Evolutionary conservation across 179 eudicot genomes (phyloP).

Genomic region (Gypsophila paniculata): DNA sequence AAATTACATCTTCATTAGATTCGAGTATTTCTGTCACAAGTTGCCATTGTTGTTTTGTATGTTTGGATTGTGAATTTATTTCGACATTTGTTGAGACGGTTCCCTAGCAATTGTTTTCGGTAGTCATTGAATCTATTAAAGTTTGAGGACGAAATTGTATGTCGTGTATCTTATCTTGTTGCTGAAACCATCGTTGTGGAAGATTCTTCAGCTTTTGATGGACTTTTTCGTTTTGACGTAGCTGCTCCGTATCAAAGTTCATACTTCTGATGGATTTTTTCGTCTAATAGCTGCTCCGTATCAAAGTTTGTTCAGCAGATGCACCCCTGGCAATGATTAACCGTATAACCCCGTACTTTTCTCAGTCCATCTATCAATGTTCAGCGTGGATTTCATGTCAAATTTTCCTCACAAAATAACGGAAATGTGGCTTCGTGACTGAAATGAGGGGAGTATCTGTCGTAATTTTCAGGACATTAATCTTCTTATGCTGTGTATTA

Average conservation of each 20-base stretch:
- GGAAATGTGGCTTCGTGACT: neutral
- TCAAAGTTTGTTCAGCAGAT: neutral
- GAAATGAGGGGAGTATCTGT: neutral
- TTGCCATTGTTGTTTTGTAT: conserved; percentile 26
- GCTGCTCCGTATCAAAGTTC: neutral
- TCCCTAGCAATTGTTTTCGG: conserved; percentile 23
- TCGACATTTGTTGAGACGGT: conserved; percentile 14
- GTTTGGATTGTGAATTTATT: conserved; percentile 29
- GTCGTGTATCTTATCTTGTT: neutral
- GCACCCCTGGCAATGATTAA: neutral
- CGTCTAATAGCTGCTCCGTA: too few species aligned
- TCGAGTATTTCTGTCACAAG: conserved; percentile 23
- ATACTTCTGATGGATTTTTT: too few species aligned
- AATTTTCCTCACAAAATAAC: neutral
- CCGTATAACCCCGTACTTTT: neutral
- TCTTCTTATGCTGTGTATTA: too few species aligned
- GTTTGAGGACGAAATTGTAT: conserved; percentile 1
- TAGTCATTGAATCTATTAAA: neutral
- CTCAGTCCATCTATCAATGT: conserved; percentile 4
- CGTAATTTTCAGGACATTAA: neutral
- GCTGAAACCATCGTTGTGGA: conserved; percentile 10
- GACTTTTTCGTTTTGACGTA: too few species aligned
- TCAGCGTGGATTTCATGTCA: neutral
- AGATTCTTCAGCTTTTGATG: neutral
- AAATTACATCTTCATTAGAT: conserved; percentile 28